phyloP scores from a whole-genome alignment of 345 rosid species.

The Citrus sp. region DNA sequence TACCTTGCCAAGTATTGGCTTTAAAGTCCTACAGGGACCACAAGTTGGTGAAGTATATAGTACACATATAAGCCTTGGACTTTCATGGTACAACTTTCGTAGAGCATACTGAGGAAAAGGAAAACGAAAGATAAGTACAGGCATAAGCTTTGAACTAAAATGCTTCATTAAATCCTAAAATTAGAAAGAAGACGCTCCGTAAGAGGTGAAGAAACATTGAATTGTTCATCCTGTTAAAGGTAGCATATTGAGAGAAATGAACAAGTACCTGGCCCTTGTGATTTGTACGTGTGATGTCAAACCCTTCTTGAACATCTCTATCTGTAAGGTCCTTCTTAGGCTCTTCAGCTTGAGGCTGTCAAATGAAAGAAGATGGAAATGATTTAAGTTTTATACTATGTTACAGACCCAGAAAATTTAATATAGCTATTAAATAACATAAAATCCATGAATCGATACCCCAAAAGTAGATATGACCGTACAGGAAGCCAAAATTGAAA shows the following conservation, averaged over 20 bases:
- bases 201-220: not conserved
- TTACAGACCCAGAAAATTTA: not conserved
- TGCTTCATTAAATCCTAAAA: slow-evolving; percentile 1
- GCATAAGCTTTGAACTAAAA: slow-evolving; percentile 1
- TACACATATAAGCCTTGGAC: slow-evolving; percentile 83
- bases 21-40: slow-evolving; percentile 95
- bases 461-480: not conserved
- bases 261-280: slow-evolving; percentile 86
- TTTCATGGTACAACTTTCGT: slow-evolving; percentile 91
- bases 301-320: slow-evolving; percentile 80
- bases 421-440: not conserved
- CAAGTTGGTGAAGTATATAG: slow-evolving; percentile 91
- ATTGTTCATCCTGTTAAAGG: not conserved
- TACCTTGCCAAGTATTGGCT: slow-evolving; percentile 97
- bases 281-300: slow-evolving; percentile 73
- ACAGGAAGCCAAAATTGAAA: not conserved
- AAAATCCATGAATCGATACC: not conserved
- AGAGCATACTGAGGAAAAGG: slow-evolving; percentile 64
- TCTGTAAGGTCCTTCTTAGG: slow-evolving; percentile 78
- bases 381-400: slow-evolving; percentile 9
- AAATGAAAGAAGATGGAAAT: slow-evolving; percentile 12
- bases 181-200: not conserved
- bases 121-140: slow-evolving; percentile 6
- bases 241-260: not conserved
- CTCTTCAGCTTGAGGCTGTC: slow-evolving; percentile 86